Base-by-base conservation (phyloP, 1,284 basidiomycete species). In the Cystobasidium sp. region DNA sequence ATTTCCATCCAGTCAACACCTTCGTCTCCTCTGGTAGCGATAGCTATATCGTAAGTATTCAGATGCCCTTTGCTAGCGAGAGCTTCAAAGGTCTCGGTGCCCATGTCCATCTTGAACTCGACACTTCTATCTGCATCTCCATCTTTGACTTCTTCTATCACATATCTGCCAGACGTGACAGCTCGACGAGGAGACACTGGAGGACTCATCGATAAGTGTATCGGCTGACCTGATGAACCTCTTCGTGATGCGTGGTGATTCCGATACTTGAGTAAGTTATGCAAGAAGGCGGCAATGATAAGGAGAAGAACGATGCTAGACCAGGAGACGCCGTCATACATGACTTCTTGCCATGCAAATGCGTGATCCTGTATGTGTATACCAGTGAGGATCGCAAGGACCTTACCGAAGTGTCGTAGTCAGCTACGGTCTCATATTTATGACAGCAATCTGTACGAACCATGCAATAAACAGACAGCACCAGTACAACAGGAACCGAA, bases 261-360 rank as follows among this genome's bases (percentile, higher is more conserved):
- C 6, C 61, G 44, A 49, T 63, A 63, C 12, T 47, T 46, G 44
- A 47, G 24, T 6, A 63, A 20, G 14, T 61, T 63, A 44, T 47
- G 61, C 14, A 63, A 14, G 61, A 63, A 63, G 6, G 24, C 43
- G 1, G 12, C 46, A 8, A 63, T 22, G 20, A 47, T 49, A 14
- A 47, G 16, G n/a, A 63, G n/a, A 7, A 63, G 20, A 8, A 63
- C 44, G 12, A 22, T 12, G 47, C 44, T 31, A 5, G 46, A 20
- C 61, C 61, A 49, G 4, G 61, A 41, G 24, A 63, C 47, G 24
- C 44, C 44, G 43, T 63, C 61, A 41, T 47, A n/a, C 41, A 41
- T 46, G 14, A 49, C 18, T 24, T 49, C 61, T 37, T 14, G 37
- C 61, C 44, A 63, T 16, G 14, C 47, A 51, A 51, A 51, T 16